Conservation (phyloP, 345 rosid genomes). For the Litchi chinensis region DNA sequence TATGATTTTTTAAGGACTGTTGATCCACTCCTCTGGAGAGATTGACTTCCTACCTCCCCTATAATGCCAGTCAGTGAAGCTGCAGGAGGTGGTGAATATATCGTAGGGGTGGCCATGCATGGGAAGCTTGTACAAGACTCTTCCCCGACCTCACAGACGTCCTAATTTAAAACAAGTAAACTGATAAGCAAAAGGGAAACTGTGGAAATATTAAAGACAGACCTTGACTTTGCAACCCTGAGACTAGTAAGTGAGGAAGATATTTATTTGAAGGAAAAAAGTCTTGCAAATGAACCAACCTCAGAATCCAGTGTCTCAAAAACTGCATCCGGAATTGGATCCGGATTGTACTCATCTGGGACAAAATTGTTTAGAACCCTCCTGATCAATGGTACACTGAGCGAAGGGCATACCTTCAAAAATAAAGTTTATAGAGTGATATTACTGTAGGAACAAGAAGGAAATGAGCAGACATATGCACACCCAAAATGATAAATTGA, state of each 20-base stretch:
- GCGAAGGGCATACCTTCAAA: constrained; percentile 75
- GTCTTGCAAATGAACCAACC: constrained; percentile 45
- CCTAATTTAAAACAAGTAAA: constrained; percentile 40
- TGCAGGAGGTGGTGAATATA: constrained; percentile 65
- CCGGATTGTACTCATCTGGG: constrained; percentile 87
- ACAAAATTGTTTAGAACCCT: constrained; percentile 74
- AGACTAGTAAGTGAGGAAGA: not conserved
- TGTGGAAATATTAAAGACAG: not conserved
- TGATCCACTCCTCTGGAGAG: constrained; percentile 54
- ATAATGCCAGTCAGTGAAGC: constrained; percentile 50
- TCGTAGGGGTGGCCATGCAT: constrained; percentile 51
- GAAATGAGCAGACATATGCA: not conserved
- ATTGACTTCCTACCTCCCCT: constrained; percentile 55
- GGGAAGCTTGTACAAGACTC: constrained; percentile 58
- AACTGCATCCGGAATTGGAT: constrained; percentile 65
- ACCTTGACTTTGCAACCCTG: not conserved
- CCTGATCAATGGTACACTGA: constrained; percentile 60
- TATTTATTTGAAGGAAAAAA: not conserved
- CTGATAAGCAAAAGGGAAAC: not conserved
- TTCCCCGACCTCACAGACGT: constrained; percentile 41
- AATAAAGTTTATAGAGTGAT: constrained; percentile 15
- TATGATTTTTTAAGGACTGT: constrained; percentile 64
- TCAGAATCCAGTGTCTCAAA: constrained; percentile 64
- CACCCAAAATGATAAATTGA: not conserved
- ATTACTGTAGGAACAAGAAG: constrained; percentile 9